Evolutionary conservation across 2,329 filamentous ascomycete genomes (phyloP), one percentile per base, ranked within the genome.

Genomic region (Colletotrichum tofieldiae): DNA sequence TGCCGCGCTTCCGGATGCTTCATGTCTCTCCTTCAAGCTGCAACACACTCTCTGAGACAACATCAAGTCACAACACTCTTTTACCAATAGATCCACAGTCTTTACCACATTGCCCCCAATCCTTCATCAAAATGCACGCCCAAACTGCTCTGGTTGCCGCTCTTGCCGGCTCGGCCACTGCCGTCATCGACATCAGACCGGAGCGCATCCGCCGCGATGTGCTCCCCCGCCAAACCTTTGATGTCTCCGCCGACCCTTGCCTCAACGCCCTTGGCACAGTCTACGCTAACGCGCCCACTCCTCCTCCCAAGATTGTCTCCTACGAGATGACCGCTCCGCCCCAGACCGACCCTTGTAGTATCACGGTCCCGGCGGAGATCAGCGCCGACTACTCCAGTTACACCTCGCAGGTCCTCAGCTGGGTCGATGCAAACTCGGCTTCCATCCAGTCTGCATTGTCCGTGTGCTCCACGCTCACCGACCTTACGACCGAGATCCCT

Each of bases 271-370:
- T 81, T 2, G 3, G 58, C 18, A 72, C 75, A 52, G 54, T 77
- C 62, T 71, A 75, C 67, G 60, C 65, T 11, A 66, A 65, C 12
- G 41, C 77, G 45, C 81, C 81, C 20, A 78, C 77, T 3, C 41
- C 74, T 2, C 76, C 76, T 7, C 51, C 75, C 12, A 77, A 62
- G 41, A 14, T 81, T 9, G 3, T 65, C 8, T 67, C 63, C 1
- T 80, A 68, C 62, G 71, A 74, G 72, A 49, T n/a, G 43, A 73
- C 71, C 12, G 68, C 75, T 8, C n/a, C 67, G 45, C 39, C 71
- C 29, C n/a, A 64, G 41, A 75, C 75, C 18, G 75, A 81, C 73
- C 37, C 67, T 20, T 81, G 80, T 77, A 51, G 29, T 41, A 16
- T 75, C 73, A 74, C 75, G 18, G 2, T 78, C 43, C 79, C 79